Evolutionary conservation across 2,329 filamentous ascomycete species (phyloP).

Genomic region (Teratosphaeria gauchensis): DNA sequence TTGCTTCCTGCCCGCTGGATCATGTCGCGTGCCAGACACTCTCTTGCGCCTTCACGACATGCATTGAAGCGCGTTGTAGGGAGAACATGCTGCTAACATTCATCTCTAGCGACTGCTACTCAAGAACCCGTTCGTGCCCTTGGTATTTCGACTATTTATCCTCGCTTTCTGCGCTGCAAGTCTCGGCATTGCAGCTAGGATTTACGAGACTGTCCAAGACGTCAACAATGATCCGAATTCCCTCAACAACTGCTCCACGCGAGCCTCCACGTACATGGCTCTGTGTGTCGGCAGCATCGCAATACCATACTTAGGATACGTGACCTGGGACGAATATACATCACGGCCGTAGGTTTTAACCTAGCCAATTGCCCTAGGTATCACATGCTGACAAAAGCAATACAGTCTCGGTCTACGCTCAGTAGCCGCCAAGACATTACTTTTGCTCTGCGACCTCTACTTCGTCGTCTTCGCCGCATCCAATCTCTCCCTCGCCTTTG

Average conservation of each 20-base stretch:
- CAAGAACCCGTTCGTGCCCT: conserved; percentile 73
- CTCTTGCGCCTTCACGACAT: too few species aligned
- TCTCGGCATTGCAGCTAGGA: conserved; percentile 65
- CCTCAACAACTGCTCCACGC: conserved; percentile 31
- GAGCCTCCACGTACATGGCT: conserved; percentile 70
- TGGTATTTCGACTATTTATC: conserved; percentile 72
- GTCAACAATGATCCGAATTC: conserved; percentile 25
- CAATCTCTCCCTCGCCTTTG: conserved; percentile 82
- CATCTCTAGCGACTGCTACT: conserved; percentile 49
- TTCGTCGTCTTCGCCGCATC: conserved; percentile 97
- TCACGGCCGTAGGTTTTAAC: conserved; percentile 55
- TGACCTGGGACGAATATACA: conserved; percentile 94
- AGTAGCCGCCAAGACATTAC: conserved; percentile 72
- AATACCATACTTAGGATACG: conserved; percentile 81
- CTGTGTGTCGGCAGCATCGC: conserved; percentile 83
- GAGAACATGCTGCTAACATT: neutral
- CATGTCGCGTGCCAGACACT: neutral
- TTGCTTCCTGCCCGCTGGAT: conserved; percentile 1
- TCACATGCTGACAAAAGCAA: neutral
- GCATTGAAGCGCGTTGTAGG: neutral
- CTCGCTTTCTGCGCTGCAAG: conserved; percentile 75
- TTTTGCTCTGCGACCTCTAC: conserved; percentile 84
- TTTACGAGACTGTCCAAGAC: conserved; percentile 46
- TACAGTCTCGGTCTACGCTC: conserved; percentile 63
- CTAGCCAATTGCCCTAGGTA: neutral